Percentiles rank a stretch among this genome's conserved stretches.
phyloP scores from a whole-genome alignment of 2,329 filamentous ascomycete genomes.

The Diaporthe ampelina region DNA sequence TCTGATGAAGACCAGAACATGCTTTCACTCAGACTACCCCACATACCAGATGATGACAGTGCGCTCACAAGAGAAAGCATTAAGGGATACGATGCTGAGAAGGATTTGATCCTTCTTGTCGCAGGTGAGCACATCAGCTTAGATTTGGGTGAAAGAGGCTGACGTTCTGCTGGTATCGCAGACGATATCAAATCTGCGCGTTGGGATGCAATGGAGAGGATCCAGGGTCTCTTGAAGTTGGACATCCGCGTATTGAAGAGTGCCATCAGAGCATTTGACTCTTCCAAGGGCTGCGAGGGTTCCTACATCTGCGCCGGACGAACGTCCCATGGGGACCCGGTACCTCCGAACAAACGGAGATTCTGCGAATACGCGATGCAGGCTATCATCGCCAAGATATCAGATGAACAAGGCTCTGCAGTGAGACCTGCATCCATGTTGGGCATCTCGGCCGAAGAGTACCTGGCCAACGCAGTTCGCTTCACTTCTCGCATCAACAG shows the following conservation, averaged over 20 bases:
- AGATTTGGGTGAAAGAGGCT: no score
- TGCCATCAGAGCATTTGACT: not conserved
- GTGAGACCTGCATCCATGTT: not conserved
- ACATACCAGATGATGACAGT: no score
- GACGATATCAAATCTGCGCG: not conserved
- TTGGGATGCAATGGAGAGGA: accelerated
- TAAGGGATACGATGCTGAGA: not conserved
- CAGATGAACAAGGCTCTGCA: not conserved
- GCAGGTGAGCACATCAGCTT: no score
- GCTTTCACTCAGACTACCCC: no score
- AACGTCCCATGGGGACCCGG: no score
- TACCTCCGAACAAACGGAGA: not conserved
- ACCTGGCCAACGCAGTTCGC: not conserved
- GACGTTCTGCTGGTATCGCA: no score
- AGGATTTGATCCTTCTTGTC: not conserved
- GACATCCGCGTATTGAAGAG: no score
- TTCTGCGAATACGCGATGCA: constrained; percentile 14
- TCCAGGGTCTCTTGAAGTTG: not conserved
- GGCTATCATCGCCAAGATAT: not conserved
- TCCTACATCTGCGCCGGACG: no score
- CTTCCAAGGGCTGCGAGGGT: no score
- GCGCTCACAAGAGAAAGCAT: not conserved
- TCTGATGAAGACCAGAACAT: no score
- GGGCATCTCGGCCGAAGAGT: not conserved
- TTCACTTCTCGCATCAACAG: not conserved